Evolutionary conservation across 129 eudicot genomes (phyloP).

Genomic region (Artemisia annua): DNA sequence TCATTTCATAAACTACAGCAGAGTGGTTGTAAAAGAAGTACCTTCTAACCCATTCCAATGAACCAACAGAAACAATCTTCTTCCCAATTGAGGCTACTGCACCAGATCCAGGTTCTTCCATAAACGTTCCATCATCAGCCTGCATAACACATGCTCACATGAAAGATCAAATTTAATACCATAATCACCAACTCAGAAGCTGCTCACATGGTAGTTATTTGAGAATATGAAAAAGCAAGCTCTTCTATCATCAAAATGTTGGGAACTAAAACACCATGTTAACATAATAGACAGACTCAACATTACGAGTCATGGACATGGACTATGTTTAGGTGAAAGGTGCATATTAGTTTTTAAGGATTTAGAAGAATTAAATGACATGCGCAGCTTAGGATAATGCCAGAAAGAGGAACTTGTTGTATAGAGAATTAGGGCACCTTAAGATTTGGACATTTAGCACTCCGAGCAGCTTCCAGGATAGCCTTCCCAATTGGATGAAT

Average conservation of each 20-base stretch:
- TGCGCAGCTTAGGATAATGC: neutral
- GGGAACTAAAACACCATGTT: neutral
- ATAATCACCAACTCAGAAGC: constrained; percentile 16
- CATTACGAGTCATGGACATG: neutral
- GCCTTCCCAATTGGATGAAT: constrained; percentile 99
- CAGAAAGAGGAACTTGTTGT: neutral
- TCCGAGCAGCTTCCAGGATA: constrained; percentile 84
- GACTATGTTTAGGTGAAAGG: neutral
- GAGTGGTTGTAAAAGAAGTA: constrained; percentile 29
- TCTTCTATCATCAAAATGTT: neutral
- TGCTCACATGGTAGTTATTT: neutral
- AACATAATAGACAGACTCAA: neutral
- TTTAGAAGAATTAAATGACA: neutral
- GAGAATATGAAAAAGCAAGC: too few relatives aligned
- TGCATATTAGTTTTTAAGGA: neutral
- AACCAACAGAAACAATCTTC: constrained; percentile 80
- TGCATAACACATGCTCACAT: constrained; percentile 30
- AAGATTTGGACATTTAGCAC: constrained; percentile 48
- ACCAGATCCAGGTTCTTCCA: constrained; percentile 99
- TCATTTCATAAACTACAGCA: neutral
- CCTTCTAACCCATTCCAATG: constrained; percentile 93
- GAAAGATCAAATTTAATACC: constrained; percentile 10
- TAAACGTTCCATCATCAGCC: constrained; percentile 80
- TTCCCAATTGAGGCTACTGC: constrained; percentile 80
- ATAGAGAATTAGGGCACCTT: constrained; percentile 45